Evolutionary conservation across 352 stramenopile genomes (phyloP), one percentile per base, ranked within the genome.

Genomic region (Phytophthora ramorum): DNA sequence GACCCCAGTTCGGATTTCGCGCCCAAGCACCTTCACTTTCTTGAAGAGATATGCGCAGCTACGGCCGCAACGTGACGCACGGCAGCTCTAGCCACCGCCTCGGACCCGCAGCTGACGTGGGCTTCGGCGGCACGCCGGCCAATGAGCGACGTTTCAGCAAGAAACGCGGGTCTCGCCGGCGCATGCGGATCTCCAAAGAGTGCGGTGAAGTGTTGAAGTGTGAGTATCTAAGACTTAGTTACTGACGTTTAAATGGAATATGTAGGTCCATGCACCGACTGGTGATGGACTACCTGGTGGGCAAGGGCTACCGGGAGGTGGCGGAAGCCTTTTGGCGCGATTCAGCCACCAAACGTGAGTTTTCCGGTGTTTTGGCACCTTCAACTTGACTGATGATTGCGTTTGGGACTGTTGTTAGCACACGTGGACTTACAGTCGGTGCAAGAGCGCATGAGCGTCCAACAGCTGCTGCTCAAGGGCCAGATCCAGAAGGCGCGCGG

Each of bases 221-320:
- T n/a, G 35, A 17, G 35, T 41, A 1, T 41, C 12, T 17, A 13
- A 17, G 35, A 16, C 13, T 13, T 3, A 47, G 17, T 28, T 30
- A 48, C 43, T 61, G 17, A 72, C 40, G 26, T 47, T 63, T 14
- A 41, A 43, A 49, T 66, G 38, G 22, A 20, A 6, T 43, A 47
- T 8, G 45, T 35, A 93, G 84, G 51, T 88, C 71, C 1, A 93
- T 93, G 85, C 89, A 93, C 51, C 81, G 83, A 8, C 55, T 93
- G 12, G 85, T 93, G 61, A 91, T 93, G 85, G 83, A 93, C 41
- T 93, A 91, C 44, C 71, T 93, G n/a, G 81, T 93, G 4, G 83
- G 85, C 10, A 93, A 91, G 63, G 85, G 85, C 47, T 91, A 91
- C 40, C 81, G 83, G 49, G 79, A 93, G 17, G 83, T 91, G 38